phyloP scores from a whole-genome alignment of 75 land plant genomes.

The Cupressus sempervirens region DNA sequence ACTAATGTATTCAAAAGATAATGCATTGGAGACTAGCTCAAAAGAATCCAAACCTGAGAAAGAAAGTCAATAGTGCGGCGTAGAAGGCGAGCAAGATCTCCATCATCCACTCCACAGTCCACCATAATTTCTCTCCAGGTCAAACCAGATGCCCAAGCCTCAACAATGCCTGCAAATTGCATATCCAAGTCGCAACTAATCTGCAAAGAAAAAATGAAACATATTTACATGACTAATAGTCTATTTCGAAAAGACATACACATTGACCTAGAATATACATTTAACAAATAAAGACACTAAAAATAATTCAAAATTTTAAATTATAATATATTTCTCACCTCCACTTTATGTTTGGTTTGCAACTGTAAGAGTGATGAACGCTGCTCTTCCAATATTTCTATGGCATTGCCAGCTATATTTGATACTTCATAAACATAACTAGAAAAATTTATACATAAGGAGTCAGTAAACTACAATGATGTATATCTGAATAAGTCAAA shows the following conservation, averaged over 20 bases:
- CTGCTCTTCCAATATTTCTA: constrained; percentile 54
- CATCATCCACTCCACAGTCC: constrained; percentile 92
- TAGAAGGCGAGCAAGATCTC: constrained; percentile 88
- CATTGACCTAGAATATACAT: not conserved
- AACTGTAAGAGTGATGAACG: constrained; percentile 49
- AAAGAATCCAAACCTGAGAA: constrained; percentile 51
- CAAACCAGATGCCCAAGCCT: constrained; percentile 96
- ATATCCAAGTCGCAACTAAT: constrained; percentile 76
- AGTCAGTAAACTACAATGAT: constrained; percentile 3
- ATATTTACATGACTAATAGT: not conserved
- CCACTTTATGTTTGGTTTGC: constrained; percentile 72
- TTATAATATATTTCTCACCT: constrained; percentile 25
- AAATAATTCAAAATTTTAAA: not conserved
- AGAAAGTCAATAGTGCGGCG: constrained; percentile 87
- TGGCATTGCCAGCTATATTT: constrained; percentile 42
- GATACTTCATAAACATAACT: constrained; percentile 79
- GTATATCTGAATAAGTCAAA: not conserved
- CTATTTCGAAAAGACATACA: not conserved
- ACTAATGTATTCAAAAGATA: not conserved
- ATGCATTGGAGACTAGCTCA: not conserved
- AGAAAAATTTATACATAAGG: constrained; percentile 16
- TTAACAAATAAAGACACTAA: constrained; percentile 2
- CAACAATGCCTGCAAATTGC: constrained; percentile 90
- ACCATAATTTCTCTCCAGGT: constrained; percentile 90
- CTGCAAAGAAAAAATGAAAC: constrained; percentile 27